Evolutionary conservation across 805 yeast species (phyloP), one percentile per base, ranked within the genome.

Genomic region (Starmerella riodocensis): DNA sequence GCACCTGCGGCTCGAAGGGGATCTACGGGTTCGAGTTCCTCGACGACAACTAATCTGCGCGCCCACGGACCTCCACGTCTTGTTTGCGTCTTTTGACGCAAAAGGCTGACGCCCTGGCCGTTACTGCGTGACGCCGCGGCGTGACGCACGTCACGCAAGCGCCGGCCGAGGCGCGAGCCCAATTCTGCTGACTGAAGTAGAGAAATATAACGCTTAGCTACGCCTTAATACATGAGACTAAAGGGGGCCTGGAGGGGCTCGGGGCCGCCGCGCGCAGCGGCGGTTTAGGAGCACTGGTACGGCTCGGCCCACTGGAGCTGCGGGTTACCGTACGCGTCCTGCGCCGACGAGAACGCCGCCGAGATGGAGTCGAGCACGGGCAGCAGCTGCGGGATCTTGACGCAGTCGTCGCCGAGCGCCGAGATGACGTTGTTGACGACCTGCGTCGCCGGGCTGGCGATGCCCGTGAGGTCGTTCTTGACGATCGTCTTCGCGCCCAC

Each of bases 401-500:
- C 28, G 28, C 45, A 36, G 33, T 32, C 32, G 11, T 26, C 27
- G 13, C 38, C 19, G 12, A 34, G 27, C 21, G 48, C 42, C 28
- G 42, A 39, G 16, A 47, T 28, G 30, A 47, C 36, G 32, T 36
- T 17, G 32, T 40, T 21, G 29, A 43, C 47, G 21, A 53, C 44
- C 16, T 26, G 38, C 28, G 41, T 44, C 22, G 55, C 43, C 30
- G 50, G 41, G 27, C 41, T 37, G 19, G 36, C 39, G 18, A 53
- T 43, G 23, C 34, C 31, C 22, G 29, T 37, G 38, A 53, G 39
- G 27, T 41, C 44, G 16, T 14, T 19, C 20, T 30, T 20, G n/a
- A 50, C 53, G 31, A 50, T 51, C 13, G 37, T 7, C 16, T 28
- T 28, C 29, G 53, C 51, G 6, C 50, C 50, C 19, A 47, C 56